Base-by-base conservation (phyloP, 2,329 filamentous ascomycete genomes). In the Penicillium sp. region DNA sequence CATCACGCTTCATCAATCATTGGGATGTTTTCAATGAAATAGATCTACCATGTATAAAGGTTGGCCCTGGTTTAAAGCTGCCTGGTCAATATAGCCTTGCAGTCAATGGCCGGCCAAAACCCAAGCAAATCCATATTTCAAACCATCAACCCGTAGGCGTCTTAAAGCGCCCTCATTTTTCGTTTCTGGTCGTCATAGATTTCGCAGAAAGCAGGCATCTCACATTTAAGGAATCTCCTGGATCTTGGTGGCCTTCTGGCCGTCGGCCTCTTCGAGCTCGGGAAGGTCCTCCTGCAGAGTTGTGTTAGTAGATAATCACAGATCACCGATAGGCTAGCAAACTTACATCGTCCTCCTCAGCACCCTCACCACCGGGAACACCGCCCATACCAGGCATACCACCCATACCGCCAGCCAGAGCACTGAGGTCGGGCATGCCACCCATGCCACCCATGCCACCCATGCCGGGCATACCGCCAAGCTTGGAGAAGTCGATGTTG, bases 401-500 rank as follows among this genome's bases (percentile, higher is more conserved):
- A 4, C 51, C 52, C 44, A 53, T 53, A 44, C 66, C 61, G 19
- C 61, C 73, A 27, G 82, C 85, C 58, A 67, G 63, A 49, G 63
- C 65, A 49, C 63, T 66, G 33, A 66, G 74, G 53, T 63, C 75
- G 31, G 73, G 83, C 63, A 82, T 85, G 62, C 83, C 88, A 27
- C 82, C 85, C 65, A 65, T 65, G 25, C 64, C 65, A 54, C 61
- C 85, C 65, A 65, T 65, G 25, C 64, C 65, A 54, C 61, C 66
- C 42, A 66, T 75, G 55, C 63, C 75, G 25, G 72, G 82, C 64
- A 82, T 85, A 62, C 83, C 88, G 63, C 87, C 88, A 62, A 96
- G 88, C 83, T 96, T 96, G 70, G 90, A 94, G 86, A 96, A 96
- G 79, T 96, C 92, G 73, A 96, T 94, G 70, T 90, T 90, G 69